phyloP scores from a whole-genome alignment of 345 rosid species.

The Salix koriyanagi region DNA sequence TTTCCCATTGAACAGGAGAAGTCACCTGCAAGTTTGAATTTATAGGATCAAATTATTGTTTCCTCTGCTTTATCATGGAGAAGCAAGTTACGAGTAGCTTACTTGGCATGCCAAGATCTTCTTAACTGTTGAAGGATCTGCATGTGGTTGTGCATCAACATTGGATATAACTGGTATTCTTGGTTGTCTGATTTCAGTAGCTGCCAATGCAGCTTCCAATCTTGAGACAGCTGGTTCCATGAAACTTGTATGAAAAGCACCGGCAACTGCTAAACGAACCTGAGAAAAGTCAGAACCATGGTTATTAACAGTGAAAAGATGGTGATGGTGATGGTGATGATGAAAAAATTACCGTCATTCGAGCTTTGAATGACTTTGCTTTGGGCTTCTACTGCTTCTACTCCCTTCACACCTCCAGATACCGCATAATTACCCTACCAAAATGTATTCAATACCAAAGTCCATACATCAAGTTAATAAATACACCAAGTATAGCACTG shows the following conservation, averaged over 20 bases:
- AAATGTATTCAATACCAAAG: background rate
- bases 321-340: background rate
- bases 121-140: conserved; percentile 85
- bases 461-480: background rate
- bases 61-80: background rate
- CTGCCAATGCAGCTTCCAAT: conserved; percentile 81
- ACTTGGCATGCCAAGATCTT: conserved; percentile 87
- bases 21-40: conserved; percentile 57
- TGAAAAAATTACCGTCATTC: conserved; percentile 63
- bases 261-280: conserved; percentile 96
- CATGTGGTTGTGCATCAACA: conserved; percentile 90
- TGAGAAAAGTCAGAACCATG: conserved; percentile 19
- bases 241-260: conserved; percentile 94
- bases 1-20: conserved; percentile 99
- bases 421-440: conserved; percentile 91
- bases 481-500: background rate
- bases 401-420: conserved; percentile 90
- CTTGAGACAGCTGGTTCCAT: conserved; percentile 99
- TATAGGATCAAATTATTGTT: background rate
- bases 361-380: conserved; percentile 92
- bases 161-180: conserved; percentile 95
- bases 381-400: conserved; percentile 85
- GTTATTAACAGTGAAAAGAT: conserved; percentile 2
- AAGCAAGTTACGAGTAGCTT: conserved; percentile 4
- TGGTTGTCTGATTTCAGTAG: conserved; percentile 65